Evolutionary conservation across 257 asterid species (phyloP).

Genomic region (Solanum pinnatisectum): DNA sequence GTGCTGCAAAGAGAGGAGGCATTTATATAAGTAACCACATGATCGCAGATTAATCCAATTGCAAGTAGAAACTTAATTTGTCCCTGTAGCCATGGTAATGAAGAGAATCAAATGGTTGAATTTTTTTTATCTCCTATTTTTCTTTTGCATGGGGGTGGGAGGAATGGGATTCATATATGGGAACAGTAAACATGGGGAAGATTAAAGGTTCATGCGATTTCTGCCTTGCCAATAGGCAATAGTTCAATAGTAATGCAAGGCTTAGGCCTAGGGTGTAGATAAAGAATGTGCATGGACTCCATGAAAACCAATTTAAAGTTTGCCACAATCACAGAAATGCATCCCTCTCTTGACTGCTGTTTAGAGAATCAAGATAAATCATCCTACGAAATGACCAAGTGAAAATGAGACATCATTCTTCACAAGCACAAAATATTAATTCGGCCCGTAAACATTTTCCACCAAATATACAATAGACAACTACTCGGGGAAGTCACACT

Average conservation of each 20-base stretch:
- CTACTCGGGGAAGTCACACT: not conserved
- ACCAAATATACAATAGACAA: not conserved
- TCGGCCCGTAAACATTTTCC: not conserved
- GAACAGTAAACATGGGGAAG: not conserved
- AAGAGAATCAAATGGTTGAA: not conserved
- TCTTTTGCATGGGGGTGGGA: not conserved
- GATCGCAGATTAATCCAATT: not conserved
- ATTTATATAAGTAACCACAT: not conserved
- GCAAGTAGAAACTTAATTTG: not conserved
- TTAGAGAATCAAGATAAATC: not conserved
- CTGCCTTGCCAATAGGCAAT: not conserved
- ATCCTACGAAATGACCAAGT: not conserved
- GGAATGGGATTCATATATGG: not conserved
- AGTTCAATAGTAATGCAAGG: not conserved
- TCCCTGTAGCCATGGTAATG: not conserved
- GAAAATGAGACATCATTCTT: not conserved
- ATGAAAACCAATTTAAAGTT: not conserved
- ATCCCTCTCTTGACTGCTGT: not conserved
- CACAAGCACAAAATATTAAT: not conserved
- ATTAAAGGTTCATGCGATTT: not conserved
- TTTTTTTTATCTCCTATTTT: not conserved
- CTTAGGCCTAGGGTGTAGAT: not conserved
- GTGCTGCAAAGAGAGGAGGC: slow-evolving; percentile 44
- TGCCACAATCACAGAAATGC: not conserved
- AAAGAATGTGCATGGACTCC: not conserved